Base-by-base conservation (phyloP, 2,329 filamentous ascomycete genomes). In the Aspergillus amoenus region DNA sequence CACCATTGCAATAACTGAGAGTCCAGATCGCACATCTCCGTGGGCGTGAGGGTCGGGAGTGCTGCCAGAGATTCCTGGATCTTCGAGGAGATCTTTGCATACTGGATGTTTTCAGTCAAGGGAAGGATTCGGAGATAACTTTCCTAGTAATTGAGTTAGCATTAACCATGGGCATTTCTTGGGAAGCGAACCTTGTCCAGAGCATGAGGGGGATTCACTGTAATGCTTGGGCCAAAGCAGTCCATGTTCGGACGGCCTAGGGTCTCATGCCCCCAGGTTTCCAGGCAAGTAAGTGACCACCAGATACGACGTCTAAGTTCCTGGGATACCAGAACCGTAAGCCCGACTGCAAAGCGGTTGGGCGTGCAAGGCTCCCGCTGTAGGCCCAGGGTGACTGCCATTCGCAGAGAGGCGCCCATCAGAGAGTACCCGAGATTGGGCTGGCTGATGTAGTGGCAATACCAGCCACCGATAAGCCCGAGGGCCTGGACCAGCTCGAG, bases 341-440 rank as follows among this genome's bases (percentile, higher is more conserved):
- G 3, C 1, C 11, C 27, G 27, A 30, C 27, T 11, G 27, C 9
- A 11, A 30, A 30, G 27, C 8, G 27, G 27, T 30, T 30, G 1
- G 8, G 9, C 3, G 9, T 75, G 1, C 72, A 71, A 53, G 78
- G 79, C 62, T 90, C 88, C 41, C 87, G 80, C 70, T 91, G 88
- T 18, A 90, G 74, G 1, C 88, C 88, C 21, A 90, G 79, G 1
- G 87, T 85, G 58, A 85, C 88, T 9, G 88, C 88, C 82, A 90
- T 88, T 52, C 88, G 80, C 52, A 90, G 79, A 15, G 87, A 85
- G 2, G 86, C 87, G n/a, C 88, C 88, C 64, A 88, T 82, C 5
- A 90, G 79, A 21, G 86, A 85, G 68, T 89, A 88, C 18, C 87
- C 88, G 78, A 90, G 88, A 67, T 90, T 90, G 2, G 88, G 88